These are phyloP conservation scores for Meira nashicola DNA, from an alignment of 1,284 basidiomycete genomes.

Conservation along the genomic window DNA sequence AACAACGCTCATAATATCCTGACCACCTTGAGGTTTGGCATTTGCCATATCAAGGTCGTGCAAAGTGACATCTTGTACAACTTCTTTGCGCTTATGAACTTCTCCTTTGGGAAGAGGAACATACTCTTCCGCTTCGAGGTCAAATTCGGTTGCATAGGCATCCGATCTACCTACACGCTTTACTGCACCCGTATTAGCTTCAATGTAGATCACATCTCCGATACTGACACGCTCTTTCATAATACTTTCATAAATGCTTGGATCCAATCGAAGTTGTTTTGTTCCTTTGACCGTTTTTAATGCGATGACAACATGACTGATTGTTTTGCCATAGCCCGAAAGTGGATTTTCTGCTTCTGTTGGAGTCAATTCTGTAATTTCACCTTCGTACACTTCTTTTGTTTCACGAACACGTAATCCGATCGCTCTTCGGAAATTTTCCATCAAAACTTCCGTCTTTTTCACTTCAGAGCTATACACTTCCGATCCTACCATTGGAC, in stretches of 20 bases:
- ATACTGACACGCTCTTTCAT: constrained; percentile 95
- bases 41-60: constrained; percentile 97
- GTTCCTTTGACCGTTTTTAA: constrained; percentile 98
- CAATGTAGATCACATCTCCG: constrained; percentile 95
- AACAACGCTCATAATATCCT: constrained; percentile 99
- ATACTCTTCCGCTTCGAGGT: constrained; percentile 96
- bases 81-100: constrained; percentile 93
- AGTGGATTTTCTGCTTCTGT: constrained; percentile 59
- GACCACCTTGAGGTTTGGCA: constrained; percentile 84
- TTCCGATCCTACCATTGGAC: constrained; percentile 95
- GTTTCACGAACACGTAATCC: constrained; percentile 69
- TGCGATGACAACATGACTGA: constrained; percentile 91
- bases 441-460: constrained; percentile 97
- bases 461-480: constrained; percentile 97
- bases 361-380: constrained; percentile 93
- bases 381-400: constrained; percentile 97
- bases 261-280: constrained; percentile 90
- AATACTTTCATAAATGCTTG: constrained; percentile 92
- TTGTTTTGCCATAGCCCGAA: constrained; percentile 93
- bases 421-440: constrained; percentile 89
- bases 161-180: constrained; percentile 96
- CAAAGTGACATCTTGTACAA: constrained; percentile 93
- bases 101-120: constrained; percentile 96
- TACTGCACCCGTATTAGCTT: constrained; percentile 88
- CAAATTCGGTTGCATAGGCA: constrained; percentile 96